These are phyloP conservation scores for Luzula sylvatica DNA, from an alignment of 176 grass and related monocot genomes.

Conservation along the genomic window DNA sequence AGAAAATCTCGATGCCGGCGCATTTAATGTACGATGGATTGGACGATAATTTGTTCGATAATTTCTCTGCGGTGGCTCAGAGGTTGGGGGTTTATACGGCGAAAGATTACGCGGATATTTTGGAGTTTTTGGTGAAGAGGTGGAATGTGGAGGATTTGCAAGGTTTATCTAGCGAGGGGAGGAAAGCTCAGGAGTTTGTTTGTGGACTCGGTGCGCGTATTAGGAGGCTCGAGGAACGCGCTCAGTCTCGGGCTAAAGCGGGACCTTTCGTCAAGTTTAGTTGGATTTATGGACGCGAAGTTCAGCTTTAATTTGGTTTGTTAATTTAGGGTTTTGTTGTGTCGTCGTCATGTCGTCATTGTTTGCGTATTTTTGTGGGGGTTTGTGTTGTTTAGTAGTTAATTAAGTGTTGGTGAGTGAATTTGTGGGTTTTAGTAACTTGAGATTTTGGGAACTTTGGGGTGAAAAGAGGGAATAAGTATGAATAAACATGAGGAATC, in stretches of 20 bases:
- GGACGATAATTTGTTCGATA: slow-evolving; percentile 43
- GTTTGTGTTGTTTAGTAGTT: too few relatives aligned
- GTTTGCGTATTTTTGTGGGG: too few relatives aligned
- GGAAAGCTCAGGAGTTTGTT: slow-evolving; percentile 43
- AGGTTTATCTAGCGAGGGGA: slow-evolving; percentile 43
- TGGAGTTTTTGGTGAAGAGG: slow-evolving; percentile 53
- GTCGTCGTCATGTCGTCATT: too few relatives aligned
- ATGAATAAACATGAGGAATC: too few relatives aligned
- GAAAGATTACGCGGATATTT: slow-evolving; percentile 61
- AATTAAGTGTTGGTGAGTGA: too few relatives aligned
- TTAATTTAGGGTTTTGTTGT: too few relatives aligned
- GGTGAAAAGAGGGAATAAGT: too few relatives aligned
- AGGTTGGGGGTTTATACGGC: slow-evolving; percentile 49
- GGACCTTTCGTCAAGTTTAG: slow-evolving; percentile 38
- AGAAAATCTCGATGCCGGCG: slow-evolving; percentile 68
- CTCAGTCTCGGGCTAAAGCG: slow-evolving; percentile 42
- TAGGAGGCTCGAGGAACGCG: slow-evolving; percentile 47
- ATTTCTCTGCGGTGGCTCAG: slow-evolving; percentile 43
- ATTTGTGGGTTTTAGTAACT: too few relatives aligned
- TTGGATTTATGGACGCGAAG: slow-evolving; percentile 49
- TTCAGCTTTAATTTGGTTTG: slow-evolving; percentile 30
- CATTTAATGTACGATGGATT: slow-evolving; percentile 57
- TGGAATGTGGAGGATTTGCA: slow-evolving; percentile 45
- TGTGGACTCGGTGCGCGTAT: slow-evolving; percentile 53
- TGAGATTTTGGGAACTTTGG: too few relatives aligned